phyloP scores from a whole-genome alignment of 192 early-diverging fungal species.

The Gigaspora rosea region DNA sequence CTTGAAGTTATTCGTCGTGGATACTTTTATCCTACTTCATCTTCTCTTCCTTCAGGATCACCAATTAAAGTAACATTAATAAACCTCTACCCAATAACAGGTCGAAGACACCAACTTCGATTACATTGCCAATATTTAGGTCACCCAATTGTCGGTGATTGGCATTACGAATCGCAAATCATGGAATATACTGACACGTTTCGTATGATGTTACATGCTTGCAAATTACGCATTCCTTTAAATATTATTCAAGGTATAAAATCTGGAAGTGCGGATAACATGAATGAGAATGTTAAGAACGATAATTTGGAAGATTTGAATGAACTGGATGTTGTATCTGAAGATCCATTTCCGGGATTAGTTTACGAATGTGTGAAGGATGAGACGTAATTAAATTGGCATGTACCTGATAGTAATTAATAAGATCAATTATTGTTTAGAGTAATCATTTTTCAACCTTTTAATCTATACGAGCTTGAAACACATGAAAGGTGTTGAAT shows the following conservation, averaged over 20 bases:
- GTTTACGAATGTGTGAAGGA: neutral
- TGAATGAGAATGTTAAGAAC: neutral
- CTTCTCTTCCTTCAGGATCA: slow-evolving; percentile 5
- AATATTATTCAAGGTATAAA: neutral
- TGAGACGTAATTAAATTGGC: too few relatives aligned
- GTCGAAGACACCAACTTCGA: slow-evolving; percentile 45
- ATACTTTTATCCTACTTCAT: slow-evolving; percentile 25
- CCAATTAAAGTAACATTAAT: neutral
- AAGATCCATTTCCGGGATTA: slow-evolving; percentile 15
- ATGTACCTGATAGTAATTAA: too few relatives aligned
- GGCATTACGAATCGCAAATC: slow-evolving; percentile 39
- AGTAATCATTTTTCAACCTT: too few relatives aligned
- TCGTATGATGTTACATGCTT: slow-evolving; percentile 50
- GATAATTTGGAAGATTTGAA: neutral
- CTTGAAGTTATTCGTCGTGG: slow-evolving; percentile 36
- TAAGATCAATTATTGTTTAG: too few relatives aligned
- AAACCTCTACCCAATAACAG: slow-evolving; percentile 34
- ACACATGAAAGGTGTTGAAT: too few relatives aligned
- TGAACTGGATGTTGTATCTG: slow-evolving; percentile 1
- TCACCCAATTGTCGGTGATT: slow-evolving; percentile 48
- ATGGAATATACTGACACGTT: slow-evolving; percentile 42
- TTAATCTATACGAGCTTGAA: too few relatives aligned
- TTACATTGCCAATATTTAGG: slow-evolving; percentile 41
- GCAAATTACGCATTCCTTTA: slow-evolving; percentile 38
- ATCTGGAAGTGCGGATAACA: too few relatives aligned